Conservation (phyloP, 208 protist genomes). For the Naegleria gruberi region DNA sequence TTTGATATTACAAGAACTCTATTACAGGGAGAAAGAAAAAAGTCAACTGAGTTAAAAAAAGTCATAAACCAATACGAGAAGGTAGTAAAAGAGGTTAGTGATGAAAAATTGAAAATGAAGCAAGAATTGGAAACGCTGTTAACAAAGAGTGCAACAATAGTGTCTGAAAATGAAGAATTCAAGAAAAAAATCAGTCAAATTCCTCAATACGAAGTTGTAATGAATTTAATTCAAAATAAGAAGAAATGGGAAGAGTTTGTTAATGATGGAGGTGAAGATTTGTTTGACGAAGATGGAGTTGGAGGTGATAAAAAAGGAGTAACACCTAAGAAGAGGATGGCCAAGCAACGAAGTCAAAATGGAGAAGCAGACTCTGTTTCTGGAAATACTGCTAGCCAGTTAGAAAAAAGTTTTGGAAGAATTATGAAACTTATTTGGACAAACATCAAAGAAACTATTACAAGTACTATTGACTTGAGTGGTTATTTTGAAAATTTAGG, state of each 20-base stretch:
- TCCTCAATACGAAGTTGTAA: constrained; percentile 1
- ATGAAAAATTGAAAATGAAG: background rate
- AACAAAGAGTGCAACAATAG: background rate
- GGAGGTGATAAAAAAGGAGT: background rate
- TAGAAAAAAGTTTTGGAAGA: background rate
- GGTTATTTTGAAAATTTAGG: background rate
- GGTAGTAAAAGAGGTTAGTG: background rate
- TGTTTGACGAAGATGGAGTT: background rate
- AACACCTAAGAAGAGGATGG: background rate
- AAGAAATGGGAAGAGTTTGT: constrained; percentile 2
- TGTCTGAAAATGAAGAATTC: background rate
- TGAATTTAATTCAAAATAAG: constrained; percentile 1
- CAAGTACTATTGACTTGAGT: background rate
- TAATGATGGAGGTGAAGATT: background rate
- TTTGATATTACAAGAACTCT: background rate
- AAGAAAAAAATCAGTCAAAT: background rate
- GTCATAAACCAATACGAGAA: background rate
- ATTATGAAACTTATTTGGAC: background rate
- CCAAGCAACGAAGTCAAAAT: background rate
- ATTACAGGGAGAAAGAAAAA: background rate
- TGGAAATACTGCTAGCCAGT: background rate
- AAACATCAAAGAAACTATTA: background rate
- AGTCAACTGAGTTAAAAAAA: background rate
- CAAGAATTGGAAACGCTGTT: background rate
- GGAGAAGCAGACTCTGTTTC: background rate